Evolutionary conservation across 2,329 filamentous ascomycete species (phyloP).

Genomic region (Trichoderma harzianum): DNA sequence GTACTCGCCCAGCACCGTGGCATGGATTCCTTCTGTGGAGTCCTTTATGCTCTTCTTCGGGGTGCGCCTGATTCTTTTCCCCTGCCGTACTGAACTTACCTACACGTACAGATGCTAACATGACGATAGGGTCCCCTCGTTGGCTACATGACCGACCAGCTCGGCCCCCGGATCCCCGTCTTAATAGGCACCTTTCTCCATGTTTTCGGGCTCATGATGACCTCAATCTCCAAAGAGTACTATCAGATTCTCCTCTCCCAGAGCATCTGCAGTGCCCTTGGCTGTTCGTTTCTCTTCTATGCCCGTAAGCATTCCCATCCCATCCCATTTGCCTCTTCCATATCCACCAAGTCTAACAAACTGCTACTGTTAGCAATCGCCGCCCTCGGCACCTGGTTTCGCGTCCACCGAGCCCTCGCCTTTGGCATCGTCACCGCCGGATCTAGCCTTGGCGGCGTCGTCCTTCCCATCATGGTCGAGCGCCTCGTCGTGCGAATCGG

Average conservation of each 20-base stretch:
- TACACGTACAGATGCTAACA: background rate
- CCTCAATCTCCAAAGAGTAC: background rate
- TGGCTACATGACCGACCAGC: background rate
- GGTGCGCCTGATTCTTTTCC: background rate
- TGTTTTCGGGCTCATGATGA: background rate
- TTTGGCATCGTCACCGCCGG: background rate
- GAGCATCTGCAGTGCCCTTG: background rate
- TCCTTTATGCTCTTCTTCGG: background rate
- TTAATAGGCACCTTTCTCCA: background rate
- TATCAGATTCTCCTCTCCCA: background rate
- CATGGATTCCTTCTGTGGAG: background rate
- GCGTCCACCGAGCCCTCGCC: background rate
- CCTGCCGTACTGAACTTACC: background rate
- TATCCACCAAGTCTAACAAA: background rate
- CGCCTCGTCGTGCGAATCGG: background rate
- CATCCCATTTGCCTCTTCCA: background rate
- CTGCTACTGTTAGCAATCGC: background rate
- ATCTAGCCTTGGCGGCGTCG: background rate
- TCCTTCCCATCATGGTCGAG: background rate
- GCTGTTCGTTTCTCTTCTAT: background rate
- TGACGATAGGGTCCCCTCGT: background rate
- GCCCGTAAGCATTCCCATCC: background rate
- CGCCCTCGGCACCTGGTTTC: background rate
- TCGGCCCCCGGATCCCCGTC: background rate
- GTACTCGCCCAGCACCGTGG: background rate